phyloP scores from a whole-genome alignment of 768 basidiomycete species.

The Xerocomellus intermedius region DNA sequence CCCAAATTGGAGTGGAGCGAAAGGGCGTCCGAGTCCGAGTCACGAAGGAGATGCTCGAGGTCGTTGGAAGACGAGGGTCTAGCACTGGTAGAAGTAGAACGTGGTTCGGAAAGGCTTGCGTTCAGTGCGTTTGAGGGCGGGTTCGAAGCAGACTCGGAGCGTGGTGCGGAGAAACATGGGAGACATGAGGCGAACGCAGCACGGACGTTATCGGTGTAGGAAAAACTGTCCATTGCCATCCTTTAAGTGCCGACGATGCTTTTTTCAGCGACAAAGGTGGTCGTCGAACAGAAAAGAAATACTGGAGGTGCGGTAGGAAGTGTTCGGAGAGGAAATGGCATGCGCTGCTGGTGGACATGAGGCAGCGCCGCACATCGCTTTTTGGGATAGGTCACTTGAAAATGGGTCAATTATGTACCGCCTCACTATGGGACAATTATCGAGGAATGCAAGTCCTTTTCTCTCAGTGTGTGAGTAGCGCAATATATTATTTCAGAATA shows the following conservation, averaged over 20 bases:
- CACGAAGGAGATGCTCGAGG: constrained; percentile 50
- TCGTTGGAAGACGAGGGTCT: constrained; percentile 32
- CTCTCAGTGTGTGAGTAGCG: too few relatives aligned
- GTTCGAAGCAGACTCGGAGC: constrained; percentile 28
- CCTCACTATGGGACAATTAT: too few relatives aligned
- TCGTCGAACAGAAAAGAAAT: background rate
- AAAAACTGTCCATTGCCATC: constrained; percentile 44
- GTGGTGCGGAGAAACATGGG: constrained; percentile 50
- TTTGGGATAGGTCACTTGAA: too few relatives aligned
- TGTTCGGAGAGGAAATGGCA: background rate
- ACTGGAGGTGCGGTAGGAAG: background rate
- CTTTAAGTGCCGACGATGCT: background rate
- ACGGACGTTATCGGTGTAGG: constrained; percentile 61
- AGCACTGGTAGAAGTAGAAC: constrained; percentile 16
- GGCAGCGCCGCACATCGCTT: too few relatives aligned
- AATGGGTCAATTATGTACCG: too few relatives aligned
- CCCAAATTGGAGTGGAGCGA: constrained; percentile 68
- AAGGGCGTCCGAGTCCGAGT: constrained; percentile 55
- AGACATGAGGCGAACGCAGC: constrained; percentile 61
- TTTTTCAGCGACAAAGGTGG: background rate
- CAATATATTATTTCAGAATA: too few relatives aligned
- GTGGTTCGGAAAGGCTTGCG: constrained; percentile 24
- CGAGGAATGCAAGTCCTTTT: too few relatives aligned
- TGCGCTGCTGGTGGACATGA: too few relatives aligned
- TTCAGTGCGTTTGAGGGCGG: background rate